Evolutionary conservation across 495 filamentous ascomycete species (phyloP).

Genomic region (Xylaria bambusicola): DNA sequence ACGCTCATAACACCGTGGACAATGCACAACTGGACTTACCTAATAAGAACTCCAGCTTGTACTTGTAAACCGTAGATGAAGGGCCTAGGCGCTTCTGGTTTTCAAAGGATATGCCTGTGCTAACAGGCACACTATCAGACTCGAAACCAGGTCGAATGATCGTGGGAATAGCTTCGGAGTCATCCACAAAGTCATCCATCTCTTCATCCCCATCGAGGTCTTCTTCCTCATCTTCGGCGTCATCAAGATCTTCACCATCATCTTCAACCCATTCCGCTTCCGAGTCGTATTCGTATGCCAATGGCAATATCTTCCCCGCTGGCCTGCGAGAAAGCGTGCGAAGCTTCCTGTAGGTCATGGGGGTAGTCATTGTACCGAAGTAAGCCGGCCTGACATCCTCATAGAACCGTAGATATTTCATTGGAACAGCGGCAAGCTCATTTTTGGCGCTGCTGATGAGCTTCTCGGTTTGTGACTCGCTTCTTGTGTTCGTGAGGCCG

Average conservation of each 20-base stretch:
- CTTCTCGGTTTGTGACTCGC: slow-evolving; percentile 49
- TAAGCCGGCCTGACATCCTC: slow-evolving; percentile 93
- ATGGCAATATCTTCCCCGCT: slow-evolving; percentile 62
- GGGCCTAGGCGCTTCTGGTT: slow-evolving; percentile 47
- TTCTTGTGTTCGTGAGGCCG: slow-evolving; percentile 13
- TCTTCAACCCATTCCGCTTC: slow-evolving; percentile 95
- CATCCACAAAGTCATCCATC: slow-evolving; percentile 76
- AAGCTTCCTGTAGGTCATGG: slow-evolving; percentile 42
- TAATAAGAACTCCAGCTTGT: slow-evolving; percentile 71
- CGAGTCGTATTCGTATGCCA: slow-evolving; percentile 95
- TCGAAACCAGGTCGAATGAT: slow-evolving; percentile 41
- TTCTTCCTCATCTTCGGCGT: slow-evolving; percentile 80
- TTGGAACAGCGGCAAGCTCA: slow-evolving; percentile 62
- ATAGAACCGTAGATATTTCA: slow-evolving; percentile 79
- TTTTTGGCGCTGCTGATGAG: slow-evolving; percentile 46
- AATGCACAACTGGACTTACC: slow-evolving; percentile 48
- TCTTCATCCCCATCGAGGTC: slow-evolving; percentile 63
- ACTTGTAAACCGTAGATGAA: slow-evolving; percentile 50
- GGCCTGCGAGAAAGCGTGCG: slow-evolving; percentile 70
- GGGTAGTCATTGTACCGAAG: slow-evolving; percentile 74
- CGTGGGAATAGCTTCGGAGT: slow-evolving; percentile 55
- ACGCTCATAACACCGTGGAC: neutral
- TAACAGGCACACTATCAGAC: slow-evolving; percentile 74
- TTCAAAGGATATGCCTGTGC: slow-evolving; percentile 82
- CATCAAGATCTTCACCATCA: slow-evolving; percentile 71